These are phyloP conservation scores for Candida caryicola DNA, from an alignment of 805 yeast species.

Conservation along the genomic window DNA sequence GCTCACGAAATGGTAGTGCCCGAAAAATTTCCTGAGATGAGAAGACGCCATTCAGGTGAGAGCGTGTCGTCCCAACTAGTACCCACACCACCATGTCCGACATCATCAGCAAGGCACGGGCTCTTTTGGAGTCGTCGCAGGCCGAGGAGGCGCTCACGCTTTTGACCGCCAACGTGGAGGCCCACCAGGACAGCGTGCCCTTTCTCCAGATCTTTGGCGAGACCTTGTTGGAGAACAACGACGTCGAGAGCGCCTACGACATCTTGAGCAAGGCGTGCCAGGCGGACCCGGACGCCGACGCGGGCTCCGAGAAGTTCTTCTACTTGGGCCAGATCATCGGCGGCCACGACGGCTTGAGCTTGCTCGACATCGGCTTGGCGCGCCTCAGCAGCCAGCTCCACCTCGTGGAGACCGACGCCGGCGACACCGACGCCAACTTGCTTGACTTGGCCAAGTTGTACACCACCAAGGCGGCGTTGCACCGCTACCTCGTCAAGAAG, in stretches of 20 bases:
- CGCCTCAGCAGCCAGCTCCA: constrained; percentile 40
- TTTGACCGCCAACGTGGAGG: constrained; percentile 37
- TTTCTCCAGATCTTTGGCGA: constrained; percentile 70
- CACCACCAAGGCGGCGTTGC: constrained; percentile 20
- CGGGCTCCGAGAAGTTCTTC: constrained; percentile 79
- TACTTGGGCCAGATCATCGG: constrained; percentile 91
- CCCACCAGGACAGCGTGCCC: constrained; percentile 34
- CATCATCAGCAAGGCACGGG: constrained; percentile 37
- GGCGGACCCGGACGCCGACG: constrained; percentile 61
- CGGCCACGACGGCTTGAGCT: constrained; percentile 66
- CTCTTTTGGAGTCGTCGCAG: constrained; percentile 45
- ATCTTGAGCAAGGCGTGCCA: constrained; percentile 59
- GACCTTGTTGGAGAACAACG: constrained; percentile 72
- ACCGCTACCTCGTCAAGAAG: constrained; percentile 47
- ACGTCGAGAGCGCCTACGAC: constrained; percentile 74
- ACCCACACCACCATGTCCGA: constrained; percentile 2
- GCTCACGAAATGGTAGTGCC: background rate
- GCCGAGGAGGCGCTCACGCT: constrained; percentile 53
- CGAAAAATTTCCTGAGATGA: background rate
- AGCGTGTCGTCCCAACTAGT: no score
- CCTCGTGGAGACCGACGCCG: constrained; percentile 24
- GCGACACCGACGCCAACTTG: constrained; percentile 21
- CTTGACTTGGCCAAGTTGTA: constrained; percentile 25
- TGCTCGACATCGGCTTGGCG: constrained; percentile 61
- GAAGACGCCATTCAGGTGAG: no score